Conservation (phyloP, 2,329 filamentous ascomycete genomes). For the Pseudopyrenochaeta lycopersici region DNA sequence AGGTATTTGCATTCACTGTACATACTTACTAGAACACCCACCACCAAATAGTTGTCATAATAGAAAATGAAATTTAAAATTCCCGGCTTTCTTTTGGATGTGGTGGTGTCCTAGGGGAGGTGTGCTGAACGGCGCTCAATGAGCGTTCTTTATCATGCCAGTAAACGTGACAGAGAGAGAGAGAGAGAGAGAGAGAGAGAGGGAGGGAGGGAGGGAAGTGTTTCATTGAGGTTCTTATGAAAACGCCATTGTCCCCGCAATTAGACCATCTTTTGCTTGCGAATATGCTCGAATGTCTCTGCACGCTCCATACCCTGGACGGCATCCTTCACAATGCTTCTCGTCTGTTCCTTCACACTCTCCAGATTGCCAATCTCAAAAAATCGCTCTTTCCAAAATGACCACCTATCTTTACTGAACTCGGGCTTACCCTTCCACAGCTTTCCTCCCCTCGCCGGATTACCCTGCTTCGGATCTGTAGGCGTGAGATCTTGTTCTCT, state of each 20-base stretch:
- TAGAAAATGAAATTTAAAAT: no score
- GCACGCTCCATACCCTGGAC: slow-evolving; percentile 40
- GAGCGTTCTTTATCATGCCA: no score
- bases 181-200: neutral
- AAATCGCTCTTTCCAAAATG: slow-evolving; percentile 44
- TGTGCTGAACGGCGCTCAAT: no score
- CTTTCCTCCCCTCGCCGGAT: slow-evolving; percentile 38
- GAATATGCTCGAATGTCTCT: slow-evolving; percentile 25
- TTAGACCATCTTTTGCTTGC: no score
- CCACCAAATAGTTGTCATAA: no score
- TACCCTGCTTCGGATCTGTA: slow-evolving; percentile 31
- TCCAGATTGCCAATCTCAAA: slow-evolving; percentile 28
- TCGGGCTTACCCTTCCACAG: slow-evolving; percentile 40
- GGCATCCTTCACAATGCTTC: slow-evolving; percentile 30
- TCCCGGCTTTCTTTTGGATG: no score
- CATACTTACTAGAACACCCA: neutral
- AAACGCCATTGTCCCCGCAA: no score
- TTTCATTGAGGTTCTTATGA: no score
- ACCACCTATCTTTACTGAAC: slow-evolving; percentile 44
- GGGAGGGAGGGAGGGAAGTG: no score
- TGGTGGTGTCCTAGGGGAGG: no score
- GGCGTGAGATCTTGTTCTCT: slow-evolving; percentile 41
- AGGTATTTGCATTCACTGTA: neutral
- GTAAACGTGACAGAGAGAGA: no score
- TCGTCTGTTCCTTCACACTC: slow-evolving; percentile 32